phyloP scores from a whole-genome alignment of 169 alveolate genomes.

The Cystoisospora suis region DNA sequence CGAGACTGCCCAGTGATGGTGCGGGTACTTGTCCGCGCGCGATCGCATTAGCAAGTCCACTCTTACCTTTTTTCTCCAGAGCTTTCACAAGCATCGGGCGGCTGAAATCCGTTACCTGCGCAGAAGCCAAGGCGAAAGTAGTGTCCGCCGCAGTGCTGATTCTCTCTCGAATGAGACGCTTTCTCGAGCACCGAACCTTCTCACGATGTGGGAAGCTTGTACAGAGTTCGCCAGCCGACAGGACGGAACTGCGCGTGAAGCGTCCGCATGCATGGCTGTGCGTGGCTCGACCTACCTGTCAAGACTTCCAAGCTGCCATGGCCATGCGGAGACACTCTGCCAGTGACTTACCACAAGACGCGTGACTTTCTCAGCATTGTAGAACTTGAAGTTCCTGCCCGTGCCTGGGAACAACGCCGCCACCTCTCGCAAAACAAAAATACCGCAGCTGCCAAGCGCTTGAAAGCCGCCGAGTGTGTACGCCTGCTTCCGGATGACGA shows the following conservation, averaged over 20 bases:
- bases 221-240: neutral
- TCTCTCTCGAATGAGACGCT: neutral
- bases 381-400: constrained; percentile 52
- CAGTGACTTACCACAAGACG: constrained; percentile 18
- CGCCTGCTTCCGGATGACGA: too few species aligned
- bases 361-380: constrained; percentile 16
- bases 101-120: constrained; percentile 52
- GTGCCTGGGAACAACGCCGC: constrained; percentile 42
- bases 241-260: neutral
- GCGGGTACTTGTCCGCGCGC: too few species aligned
- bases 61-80: constrained; percentile 14
- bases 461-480: too few species aligned
- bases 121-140: neutral
- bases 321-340: neutral
- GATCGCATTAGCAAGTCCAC: too few species aligned
- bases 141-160: neutral
- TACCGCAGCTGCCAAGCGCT: too few species aligned
- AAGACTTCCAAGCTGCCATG: neutral
- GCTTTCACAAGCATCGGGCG: constrained; percentile 47
- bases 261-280: too few species aligned
- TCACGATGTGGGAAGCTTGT: neutral
- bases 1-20: too few species aligned
- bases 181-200: neutral
- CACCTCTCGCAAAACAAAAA: too few species aligned
- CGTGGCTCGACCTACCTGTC: too few species aligned